Evolutionary conservation across 2,329 filamentous ascomycete species (phyloP), one percentile per base, ranked within the genome.

Genomic region (Leptographium wingfieldii): DNA sequence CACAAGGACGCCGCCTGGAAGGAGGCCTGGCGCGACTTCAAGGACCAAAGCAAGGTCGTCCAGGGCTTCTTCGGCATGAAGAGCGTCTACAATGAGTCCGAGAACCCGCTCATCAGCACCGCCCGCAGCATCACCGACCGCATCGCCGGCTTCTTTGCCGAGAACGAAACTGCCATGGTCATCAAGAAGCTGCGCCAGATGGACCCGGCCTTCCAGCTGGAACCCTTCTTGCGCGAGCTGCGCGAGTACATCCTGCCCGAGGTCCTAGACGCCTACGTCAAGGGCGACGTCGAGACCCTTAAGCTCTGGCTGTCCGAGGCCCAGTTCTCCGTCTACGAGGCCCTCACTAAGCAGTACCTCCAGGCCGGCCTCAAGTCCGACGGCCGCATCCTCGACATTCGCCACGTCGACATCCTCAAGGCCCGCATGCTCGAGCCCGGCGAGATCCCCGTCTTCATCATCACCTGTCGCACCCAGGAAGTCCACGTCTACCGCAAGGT

Each of bases 1-100:
- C 94, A 99, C 80, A 99, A 99, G 75, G 94, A 99, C 67, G 86
- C 94, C 16, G 89, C 88, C 27, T 97, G 92, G 90, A 96, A 96
- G 75, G 92, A 97, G 73, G 90, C 91, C n/a, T 99, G 94, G 94
- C 84, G 87, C 68, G 88, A 94, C 57, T 99, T 97, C 82, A 87
- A 88, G 64, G 94, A 99, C 72, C 85, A 84, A 65, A 96, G 87
- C 74, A 90, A 87, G 67, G 74, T 96, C 61, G 89, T 96, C 71
- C 92, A 96, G 74, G 85, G 87, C 61, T 76, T 96, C 63, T 96
- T 96, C 74, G 84, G 80, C 70, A 83, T 96, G 74, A 92, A 92
- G 74, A 84, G 83, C 60, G 85, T 86, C 60, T 97, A 97, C 76
- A 87, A 95, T 66, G 94, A 99, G 75, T 97, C 94, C 12, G 94